phyloP scores from a whole-genome alignment of 805 yeast species.

The Wickerhamiella galacta region DNA sequence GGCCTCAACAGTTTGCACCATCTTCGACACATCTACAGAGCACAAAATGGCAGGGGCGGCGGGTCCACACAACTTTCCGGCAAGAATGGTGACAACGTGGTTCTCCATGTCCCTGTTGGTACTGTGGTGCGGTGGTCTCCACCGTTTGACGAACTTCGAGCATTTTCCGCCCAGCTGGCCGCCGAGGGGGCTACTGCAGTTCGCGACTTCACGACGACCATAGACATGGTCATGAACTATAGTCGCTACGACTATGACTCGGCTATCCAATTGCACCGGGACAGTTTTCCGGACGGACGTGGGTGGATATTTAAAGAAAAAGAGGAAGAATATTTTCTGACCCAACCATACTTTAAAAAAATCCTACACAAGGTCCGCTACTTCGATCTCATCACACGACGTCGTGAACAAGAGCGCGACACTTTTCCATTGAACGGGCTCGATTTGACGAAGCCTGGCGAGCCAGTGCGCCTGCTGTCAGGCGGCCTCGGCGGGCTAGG shows the following conservation, averaged over 20 bases:
- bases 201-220: constrained; percentile 2
- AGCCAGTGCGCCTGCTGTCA: constrained; percentile 50
- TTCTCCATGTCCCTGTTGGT: constrained; percentile 83
- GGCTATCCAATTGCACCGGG: constrained; percentile 40
- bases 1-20: constrained; percentile 58
- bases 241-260: constrained; percentile 12
- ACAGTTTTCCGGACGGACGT: constrained; percentile 46
- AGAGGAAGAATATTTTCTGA: constrained; percentile 50
- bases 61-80: constrained; percentile 71
- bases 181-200: constrained; percentile 5
- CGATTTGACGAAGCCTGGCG: constrained; percentile 45
- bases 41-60: constrained; percentile 59
- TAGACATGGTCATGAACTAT: constrained; percentile 11
- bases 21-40: constrained; percentile 48
- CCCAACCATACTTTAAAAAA: constrained; percentile 46
- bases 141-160: constrained; percentile 7
- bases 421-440: constrained; percentile 67
- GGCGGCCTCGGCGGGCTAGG: constrained; percentile 96
- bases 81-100: constrained; percentile 58
- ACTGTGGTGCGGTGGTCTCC: constrained; percentile 59
- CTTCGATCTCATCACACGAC: constrained; percentile 42
- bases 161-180: constrained; percentile 14
- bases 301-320: constrained; percentile 85
- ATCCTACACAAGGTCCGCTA: constrained; percentile 46
- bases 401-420: constrained; percentile 46